Evolutionary conservation across 2,329 filamentous ascomycete species (phyloP).

Genomic region (Coniochaeta ligniaria): DNA sequence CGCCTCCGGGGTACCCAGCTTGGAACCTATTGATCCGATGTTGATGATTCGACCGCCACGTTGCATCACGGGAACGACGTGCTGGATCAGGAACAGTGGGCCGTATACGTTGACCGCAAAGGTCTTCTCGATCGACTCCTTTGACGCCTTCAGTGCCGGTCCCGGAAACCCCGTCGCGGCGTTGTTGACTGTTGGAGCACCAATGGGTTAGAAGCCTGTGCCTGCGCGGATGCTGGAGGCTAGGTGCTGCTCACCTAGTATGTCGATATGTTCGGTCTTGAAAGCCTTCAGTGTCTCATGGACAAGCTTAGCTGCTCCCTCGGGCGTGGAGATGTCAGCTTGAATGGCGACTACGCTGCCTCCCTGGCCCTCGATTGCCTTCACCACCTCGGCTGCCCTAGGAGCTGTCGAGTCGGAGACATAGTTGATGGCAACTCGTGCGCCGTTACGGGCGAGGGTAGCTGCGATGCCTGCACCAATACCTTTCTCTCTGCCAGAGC

Average conservation of each 20-base stretch:
- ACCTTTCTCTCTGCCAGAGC: constrained; percentile 32
- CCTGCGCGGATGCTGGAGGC: not conserved
- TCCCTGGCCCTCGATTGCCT: constrained; percentile 12
- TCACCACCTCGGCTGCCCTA: constrained; percentile 20
- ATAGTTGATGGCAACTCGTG: constrained; percentile 28
- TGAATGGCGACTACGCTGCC: constrained; percentile 16
- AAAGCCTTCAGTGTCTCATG: constrained; percentile 24
- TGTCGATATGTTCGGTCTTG: constrained; percentile 26
- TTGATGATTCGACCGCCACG: constrained; percentile 22
- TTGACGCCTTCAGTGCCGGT: constrained; percentile 9
- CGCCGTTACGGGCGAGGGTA: constrained; percentile 29
- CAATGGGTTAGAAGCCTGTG: not conserved
- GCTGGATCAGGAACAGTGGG: constrained; percentile 24
- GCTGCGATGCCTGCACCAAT: constrained; percentile 31
- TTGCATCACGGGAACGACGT: constrained; percentile 25
- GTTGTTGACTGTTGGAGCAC: constrained; percentile 24
- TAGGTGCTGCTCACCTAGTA: constrained; percentile 21
- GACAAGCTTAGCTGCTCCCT: constrained; percentile 23
- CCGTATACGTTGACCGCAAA: constrained; percentile 25
- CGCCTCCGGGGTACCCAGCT: constrained; percentile 7
- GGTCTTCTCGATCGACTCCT: constrained; percentile 17
- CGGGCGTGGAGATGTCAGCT: constrained; percentile 20
- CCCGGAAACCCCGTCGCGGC: constrained; percentile 17
- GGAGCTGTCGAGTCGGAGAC: constrained; percentile 22
- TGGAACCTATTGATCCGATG: constrained; percentile 16